Percentiles rank a stretch among this genome's conserved stretches.
Evolutionary conservation across 331 rosid genomes (phyloP).

Genomic region (Malus hybrid): DNA sequence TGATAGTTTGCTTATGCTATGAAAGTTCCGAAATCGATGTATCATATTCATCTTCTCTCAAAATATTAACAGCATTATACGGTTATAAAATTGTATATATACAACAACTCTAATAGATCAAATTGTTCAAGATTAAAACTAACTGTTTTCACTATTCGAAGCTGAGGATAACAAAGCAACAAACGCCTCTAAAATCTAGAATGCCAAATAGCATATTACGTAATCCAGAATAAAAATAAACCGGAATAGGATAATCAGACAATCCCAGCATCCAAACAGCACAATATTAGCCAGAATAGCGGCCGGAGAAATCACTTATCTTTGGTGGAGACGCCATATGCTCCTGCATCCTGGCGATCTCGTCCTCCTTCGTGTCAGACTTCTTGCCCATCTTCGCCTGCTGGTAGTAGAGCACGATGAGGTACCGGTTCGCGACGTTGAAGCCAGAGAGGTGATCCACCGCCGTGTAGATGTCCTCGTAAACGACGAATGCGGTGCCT

Average conservation of each 20-base stretch:
- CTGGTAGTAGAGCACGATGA: slow-evolving; percentile 86
- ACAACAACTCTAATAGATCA: too few relatives aligned
- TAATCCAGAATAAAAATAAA: too few relatives aligned
- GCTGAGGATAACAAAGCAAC: too few relatives aligned
- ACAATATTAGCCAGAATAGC: background rate
- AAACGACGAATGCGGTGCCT: slow-evolving; percentile 91
- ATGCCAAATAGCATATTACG: background rate
- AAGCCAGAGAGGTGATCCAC: slow-evolving; percentile 97
- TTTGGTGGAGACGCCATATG: slow-evolving; percentile 77
- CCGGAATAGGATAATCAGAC: background rate
- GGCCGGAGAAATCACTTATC: slow-evolving; percentile 35
- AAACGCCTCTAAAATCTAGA: too few relatives aligned
- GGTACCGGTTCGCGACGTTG: slow-evolving; percentile 88
- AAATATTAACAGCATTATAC: slow-evolving; percentile 16
- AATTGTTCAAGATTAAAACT: too few relatives aligned
- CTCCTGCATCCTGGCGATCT: slow-evolving; percentile 71
- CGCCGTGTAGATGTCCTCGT: slow-evolving; percentile 97
- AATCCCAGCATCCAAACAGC: background rate
- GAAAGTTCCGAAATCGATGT: slow-evolving; percentile 77
- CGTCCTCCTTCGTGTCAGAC: slow-evolving; percentile 87
- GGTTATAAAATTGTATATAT: slow-evolving; percentile 14
- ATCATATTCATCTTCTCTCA: slow-evolving; percentile 27
- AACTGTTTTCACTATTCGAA: too few relatives aligned
- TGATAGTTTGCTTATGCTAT: slow-evolving; percentile 30
- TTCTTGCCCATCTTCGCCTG: slow-evolving; percentile 95